Evolutionary conservation across 306 rosid genomes (phyloP), one percentile per base, ranked within the genome.

Genomic region (Quillaja saponaria): DNA sequence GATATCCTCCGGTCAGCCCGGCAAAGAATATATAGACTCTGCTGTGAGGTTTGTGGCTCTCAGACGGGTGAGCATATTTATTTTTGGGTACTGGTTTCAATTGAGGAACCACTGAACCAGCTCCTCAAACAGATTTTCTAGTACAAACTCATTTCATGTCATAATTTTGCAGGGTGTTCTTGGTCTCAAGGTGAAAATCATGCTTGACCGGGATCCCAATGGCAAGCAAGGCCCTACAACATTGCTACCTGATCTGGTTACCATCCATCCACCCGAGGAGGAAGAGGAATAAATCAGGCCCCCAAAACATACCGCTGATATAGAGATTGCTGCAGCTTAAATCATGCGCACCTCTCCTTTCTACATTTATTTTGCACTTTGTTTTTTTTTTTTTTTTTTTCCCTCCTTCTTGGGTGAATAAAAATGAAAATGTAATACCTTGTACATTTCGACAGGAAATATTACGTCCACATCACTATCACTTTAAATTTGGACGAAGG

Each of bases 131-230:
- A 17, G 16, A 4, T 35, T 40, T 3, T 41, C 7, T 64, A 6
- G 8, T 7, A 8, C 13, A 8, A 39, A 11, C 17, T 54, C 41
- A 56, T 12, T 9, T 21, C 38, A 14, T 51, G 19, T 16, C 10
- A 1, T 21, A 31, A 31, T 18, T 18, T 35, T 67, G 68, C 62
- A 81, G 82, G 95, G 90, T 65, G 88, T 83, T 79, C 78, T 85
- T 10, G 95, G 88, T 35, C 83, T 85, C 49, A 87, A 85, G 74
- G 97, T 90, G 18, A 90, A 73, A 62, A 77, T 87, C 76, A 85
- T 87, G 85, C 83, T 90, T 1, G 94, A 87, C 52, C 87, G 94
- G 90, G 90, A 90, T 59, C 97, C 88, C 21, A 81, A 81, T 48
- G 85, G 90, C 14, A 87, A 90, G 75, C 86, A 80, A 42, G 95